Evolutionary conservation across 2,329 filamentous ascomycete genomes (phyloP).

Genomic region (Pseudogymnoascus sp.): DNA sequence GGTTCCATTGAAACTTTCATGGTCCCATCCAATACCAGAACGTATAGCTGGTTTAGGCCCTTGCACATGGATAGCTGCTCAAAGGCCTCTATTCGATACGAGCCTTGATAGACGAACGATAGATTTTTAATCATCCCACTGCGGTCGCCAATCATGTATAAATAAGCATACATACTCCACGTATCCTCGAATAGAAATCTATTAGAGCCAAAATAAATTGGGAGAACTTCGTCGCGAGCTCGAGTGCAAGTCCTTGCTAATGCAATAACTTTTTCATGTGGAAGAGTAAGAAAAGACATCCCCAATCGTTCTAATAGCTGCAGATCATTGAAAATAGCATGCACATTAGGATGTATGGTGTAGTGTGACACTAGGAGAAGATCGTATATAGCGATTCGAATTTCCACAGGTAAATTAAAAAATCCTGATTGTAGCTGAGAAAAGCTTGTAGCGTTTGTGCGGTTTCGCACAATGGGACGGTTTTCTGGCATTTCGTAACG

Average conservation of each 20-base stretch:
- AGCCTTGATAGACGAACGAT: neutral
- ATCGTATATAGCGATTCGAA: neutral
- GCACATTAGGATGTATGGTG: neutral
- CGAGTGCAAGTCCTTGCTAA: neutral
- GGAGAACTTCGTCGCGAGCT: neutral
- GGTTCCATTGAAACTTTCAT: neutral
- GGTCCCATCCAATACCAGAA: neutral
- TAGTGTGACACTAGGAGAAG: neutral
- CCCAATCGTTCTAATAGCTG: neutral
- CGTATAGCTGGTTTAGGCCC: neutral
- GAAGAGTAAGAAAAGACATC: neutral
- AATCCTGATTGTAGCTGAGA: neutral
- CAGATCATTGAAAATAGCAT: neutral
- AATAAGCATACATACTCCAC: neutral
- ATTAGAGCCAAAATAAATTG: neutral
- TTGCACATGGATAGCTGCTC: neutral
- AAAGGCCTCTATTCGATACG: neutral
- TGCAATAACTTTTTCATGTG: neutral
- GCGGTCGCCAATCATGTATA: neutral
- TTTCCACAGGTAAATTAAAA: neutral
- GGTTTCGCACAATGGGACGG: neutral
- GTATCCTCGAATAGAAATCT: neutral
- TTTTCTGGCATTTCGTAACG: neutral
- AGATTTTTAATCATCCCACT: neutral
- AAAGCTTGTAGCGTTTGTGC: neutral